A percentile compares a stretch with the other conserved stretches of the same genome.
phyloP scores from a whole-genome alignment of 1,139 yeast species.

The Saccharomyces hybrid region DNA sequence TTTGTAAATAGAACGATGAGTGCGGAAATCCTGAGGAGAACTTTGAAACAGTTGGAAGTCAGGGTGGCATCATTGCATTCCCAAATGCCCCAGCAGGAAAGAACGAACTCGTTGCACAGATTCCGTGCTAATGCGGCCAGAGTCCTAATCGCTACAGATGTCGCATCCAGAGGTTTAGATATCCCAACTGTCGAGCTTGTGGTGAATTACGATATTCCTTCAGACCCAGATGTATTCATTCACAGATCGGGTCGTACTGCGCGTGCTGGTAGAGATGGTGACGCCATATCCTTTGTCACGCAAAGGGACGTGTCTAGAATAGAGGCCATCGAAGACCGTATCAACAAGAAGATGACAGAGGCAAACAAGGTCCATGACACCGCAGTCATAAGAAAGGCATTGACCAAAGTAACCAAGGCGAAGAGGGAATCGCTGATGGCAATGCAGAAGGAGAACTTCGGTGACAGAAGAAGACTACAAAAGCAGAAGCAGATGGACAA shows the following conservation, averaged over 20 bases:
- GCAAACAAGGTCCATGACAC: constrained; percentile 68
- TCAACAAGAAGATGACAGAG: constrained; percentile 66
- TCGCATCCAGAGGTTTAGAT: constrained; percentile 95
- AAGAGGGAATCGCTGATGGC: constrained; percentile 87
- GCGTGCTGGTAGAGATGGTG: constrained; percentile 89
- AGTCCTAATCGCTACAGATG: constrained; percentile 88
- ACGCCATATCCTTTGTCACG: constrained; percentile 63
- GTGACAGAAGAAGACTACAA: constrained; percentile 58
- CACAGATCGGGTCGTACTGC: constrained; percentile 99
- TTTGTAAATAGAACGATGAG: constrained; percentile 87
- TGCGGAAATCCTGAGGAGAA: constrained; percentile 78
- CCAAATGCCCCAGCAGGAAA: constrained; percentile 86
- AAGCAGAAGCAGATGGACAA: constrained; percentile 38
- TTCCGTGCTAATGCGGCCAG: constrained; percentile 93
- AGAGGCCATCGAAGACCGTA: constrained; percentile 78
- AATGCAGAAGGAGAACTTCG: constrained; percentile 86
- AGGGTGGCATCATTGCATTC: constrained; percentile 89
- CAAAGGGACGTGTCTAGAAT: constrained; percentile 80
- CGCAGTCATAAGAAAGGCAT: constrained; percentile 60
- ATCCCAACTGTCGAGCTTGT: constrained; percentile 88
- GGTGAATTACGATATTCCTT: constrained; percentile 85
- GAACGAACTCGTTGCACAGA: constrained; percentile 84
- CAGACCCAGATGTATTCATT: constrained; percentile 92
- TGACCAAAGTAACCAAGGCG: constrained; percentile 67
- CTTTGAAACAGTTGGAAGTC: constrained; percentile 63